Conservation (phyloP, 371 early-diverging fungal genomes). For the Zopfochytrium polystomum region DNA sequence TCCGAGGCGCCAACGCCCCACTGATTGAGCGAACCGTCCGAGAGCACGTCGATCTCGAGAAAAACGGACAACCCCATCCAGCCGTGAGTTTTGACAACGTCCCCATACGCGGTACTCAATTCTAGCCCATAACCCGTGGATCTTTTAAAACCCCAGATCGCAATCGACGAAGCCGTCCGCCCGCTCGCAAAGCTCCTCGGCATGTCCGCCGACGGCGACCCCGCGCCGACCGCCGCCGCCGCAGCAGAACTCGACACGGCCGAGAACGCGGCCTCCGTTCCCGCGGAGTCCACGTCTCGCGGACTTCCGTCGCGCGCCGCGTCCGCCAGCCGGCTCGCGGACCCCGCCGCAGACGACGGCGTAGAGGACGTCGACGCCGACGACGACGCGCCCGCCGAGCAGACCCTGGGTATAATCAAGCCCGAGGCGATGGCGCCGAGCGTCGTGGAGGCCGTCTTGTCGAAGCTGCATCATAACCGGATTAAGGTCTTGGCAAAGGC, state of each 20-base stretch:
- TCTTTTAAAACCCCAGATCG: conserved; percentile 6
- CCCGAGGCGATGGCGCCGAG: conserved; percentile 54
- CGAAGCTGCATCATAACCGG: conserved; percentile 38
- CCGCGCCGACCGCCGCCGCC: background rate
- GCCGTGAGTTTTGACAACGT: conserved; percentile 24
- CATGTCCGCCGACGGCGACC: conserved; percentile 2
- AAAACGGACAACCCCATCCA: conserved; percentile 27
- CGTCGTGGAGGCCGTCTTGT: conserved; percentile 41
- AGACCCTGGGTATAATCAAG: conserved; percentile 57
- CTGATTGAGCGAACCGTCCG: conserved; percentile 46
- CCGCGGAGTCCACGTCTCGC: background rate
- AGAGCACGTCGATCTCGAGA: conserved; percentile 49
- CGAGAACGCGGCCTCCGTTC: background rate
- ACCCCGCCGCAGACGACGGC: background rate
- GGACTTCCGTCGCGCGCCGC: conserved; percentile 2
- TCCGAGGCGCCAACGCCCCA: conserved; percentile 55
- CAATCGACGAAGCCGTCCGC: conserved; percentile 9
- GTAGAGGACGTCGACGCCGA: background rate
- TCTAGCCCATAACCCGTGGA: too few species aligned
- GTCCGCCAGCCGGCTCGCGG: background rate
- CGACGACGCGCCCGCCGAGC: conserved; percentile 23
- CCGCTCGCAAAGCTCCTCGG: conserved; percentile 14
- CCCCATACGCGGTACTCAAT: too few species aligned
- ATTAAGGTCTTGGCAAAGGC: conserved; percentile 40
- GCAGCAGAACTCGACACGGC: background rate